Conservation (phyloP, 768 basidiomycete genomes). For the Cyclocybe cylindracea region DNA sequence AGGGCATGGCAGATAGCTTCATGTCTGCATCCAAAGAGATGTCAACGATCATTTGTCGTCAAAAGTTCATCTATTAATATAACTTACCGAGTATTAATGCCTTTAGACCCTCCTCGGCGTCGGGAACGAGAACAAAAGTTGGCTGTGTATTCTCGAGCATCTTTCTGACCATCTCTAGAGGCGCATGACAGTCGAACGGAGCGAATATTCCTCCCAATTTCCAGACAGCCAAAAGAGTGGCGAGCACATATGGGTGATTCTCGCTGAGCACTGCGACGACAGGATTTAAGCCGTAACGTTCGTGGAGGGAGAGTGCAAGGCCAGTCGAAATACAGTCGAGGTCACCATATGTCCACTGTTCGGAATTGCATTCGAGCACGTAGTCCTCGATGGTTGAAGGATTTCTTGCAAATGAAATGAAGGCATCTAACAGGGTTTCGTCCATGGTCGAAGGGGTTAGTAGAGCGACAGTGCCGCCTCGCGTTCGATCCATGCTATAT, state of each 20-base stretch:
- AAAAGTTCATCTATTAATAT: background rate
- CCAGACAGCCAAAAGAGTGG: constrained; percentile 27
- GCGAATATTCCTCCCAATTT: constrained; percentile 29
- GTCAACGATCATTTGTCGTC: background rate
- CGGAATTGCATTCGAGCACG: constrained; percentile 21
- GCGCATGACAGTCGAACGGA: constrained; percentile 27
- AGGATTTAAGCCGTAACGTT: constrained; percentile 16
- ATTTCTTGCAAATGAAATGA: constrained; percentile 13
- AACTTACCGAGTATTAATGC: constrained; percentile 17
- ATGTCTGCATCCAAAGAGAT: constrained; percentile 1
- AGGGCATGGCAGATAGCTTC: background rate
- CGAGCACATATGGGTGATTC: constrained; percentile 28
- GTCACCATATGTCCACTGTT: constrained; percentile 29
- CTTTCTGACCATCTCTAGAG: constrained; percentile 19
- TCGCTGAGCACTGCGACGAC: constrained; percentile 26
- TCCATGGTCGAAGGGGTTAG: too few species aligned
- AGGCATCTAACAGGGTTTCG: constrained; percentile 11
- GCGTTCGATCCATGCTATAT: too few species aligned
- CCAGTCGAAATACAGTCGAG: constrained; percentile 26
- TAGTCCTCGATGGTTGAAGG: constrained; percentile 1
- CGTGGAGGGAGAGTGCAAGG: constrained; percentile 20
- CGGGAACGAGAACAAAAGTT: constrained; percentile 18
- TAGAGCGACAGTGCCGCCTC: too few species aligned
- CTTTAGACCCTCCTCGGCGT: constrained; percentile 9
- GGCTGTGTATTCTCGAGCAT: constrained; percentile 26